Base-by-base conservation (phyloP, 441 rosid genomes). In the Gossypium trilobum region DNA sequence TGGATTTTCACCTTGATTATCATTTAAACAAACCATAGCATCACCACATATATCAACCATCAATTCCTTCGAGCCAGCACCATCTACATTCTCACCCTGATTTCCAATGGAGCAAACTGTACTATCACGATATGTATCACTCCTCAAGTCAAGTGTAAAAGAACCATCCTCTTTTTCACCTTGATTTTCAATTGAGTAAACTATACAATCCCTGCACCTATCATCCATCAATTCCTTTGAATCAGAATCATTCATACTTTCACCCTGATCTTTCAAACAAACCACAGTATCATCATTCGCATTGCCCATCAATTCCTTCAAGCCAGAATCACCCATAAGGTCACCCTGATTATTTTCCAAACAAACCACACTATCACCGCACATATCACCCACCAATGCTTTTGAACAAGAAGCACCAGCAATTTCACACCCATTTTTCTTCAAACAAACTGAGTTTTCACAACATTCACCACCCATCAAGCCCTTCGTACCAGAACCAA, bases 301-400 rank as follows among this genome's bases (percentile, higher is more conserved):
- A 59, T 71, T 42, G 31, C 52, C 73, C 64, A 19, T 4, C 66
- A 65, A 52, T 59, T 48, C 48, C 64, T 60, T 71, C 55, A 29
- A 71, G n/a, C 31, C 64, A 58, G 72, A 72, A 72, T 56, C 71
- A 61, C 8, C 71, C 25, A 68, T 58, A 78, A 67, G 57, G 23
- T 16, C 60, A 50, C 39, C 71, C 54, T 63, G 72, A 51, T 52
- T 51, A 68, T 17, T 68, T 51, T 29, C 72, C 60, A 10, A 31
- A 51, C 48, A 51, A 68, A 29, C 60, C 27, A 52, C 4, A 29
- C 29, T 52, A 51, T 31, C 72, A 68, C 48, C 25, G 6, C 4
- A 29, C 27, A 68, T 29, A 51, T 51, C 48, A 68, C 48, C 46
- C 17, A 2, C 13, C 46, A 52, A 29, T 68, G 54, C 72, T 29